Percentiles rank a stretch among this genome's conserved stretches.
phyloP scores from a whole-genome alignment of 805 yeast genomes.

The Yamadazyma philogaea region DNA sequence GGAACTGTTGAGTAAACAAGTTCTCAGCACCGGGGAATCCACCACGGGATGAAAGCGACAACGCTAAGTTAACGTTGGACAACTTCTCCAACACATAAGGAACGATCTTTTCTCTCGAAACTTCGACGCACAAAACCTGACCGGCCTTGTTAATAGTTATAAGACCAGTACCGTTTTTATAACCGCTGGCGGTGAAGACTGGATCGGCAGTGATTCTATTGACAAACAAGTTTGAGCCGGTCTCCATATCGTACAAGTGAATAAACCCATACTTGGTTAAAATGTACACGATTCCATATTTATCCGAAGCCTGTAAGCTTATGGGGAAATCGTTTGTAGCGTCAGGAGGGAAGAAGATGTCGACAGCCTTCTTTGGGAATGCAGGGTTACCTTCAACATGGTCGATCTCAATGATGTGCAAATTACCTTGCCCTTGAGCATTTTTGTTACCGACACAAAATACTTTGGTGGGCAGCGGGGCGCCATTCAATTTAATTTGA shows the following conservation, averaged over 20 bases:
- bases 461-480: conserved; percentile 71
- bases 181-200: conserved; percentile 82
- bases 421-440: conserved; percentile 64
- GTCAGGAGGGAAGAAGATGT: conserved; percentile 95
- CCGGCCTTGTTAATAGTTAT: conserved; percentile 93
- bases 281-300: conserved; percentile 82
- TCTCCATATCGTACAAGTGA: conserved; percentile 90
- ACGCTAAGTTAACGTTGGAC: conserved; percentile 81
- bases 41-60: conserved; percentile 88
- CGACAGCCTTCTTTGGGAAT: conserved; percentile 85
- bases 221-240: conserved; percentile 89
- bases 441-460: conserved; percentile 91
- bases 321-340: conserved; percentile 96
- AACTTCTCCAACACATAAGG: conserved; percentile 86
- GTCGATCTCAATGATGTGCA: conserved; percentile 94
- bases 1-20: conserved; percentile 87
- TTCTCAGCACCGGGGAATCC: conserved; percentile 97
- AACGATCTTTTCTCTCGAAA: conserved; percentile 77
- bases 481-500: conserved; percentile 67
- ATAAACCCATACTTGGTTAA: conserved; percentile 96
- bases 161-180: conserved; percentile 74
- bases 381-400: conserved; percentile 83
- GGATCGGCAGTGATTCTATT: conserved; percentile 96
- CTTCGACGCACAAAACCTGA: conserved; percentile 89
- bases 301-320: conserved; percentile 78